A percentile compares a stretch with the other conserved stretches of the same genome.
Evolutionary conservation across 257 asterid species (phyloP).

Genomic region (Anisodus acutangulus): DNA sequence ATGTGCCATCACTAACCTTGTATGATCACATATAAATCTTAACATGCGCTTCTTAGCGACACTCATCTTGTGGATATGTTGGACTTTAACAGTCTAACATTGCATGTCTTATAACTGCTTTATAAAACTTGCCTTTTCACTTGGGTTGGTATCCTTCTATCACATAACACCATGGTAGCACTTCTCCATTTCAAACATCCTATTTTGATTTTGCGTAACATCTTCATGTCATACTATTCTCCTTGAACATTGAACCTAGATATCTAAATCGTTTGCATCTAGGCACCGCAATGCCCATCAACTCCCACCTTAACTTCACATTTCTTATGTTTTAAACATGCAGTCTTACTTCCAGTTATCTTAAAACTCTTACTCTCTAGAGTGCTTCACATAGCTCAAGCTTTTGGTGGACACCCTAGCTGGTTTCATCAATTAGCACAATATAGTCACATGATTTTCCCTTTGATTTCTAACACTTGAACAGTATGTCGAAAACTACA

Average conservation of each 20-base stretch:
- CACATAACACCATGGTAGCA: background rate
- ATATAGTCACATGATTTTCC: background rate
- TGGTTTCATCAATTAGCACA: conserved; percentile 10
- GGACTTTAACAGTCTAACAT: background rate
- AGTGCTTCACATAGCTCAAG: background rate
- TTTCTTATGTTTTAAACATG: background rate
- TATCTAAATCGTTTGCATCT: background rate
- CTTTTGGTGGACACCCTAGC: background rate
- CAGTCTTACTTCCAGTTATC: background rate
- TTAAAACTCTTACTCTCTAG: background rate
- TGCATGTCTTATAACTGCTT: conserved; percentile 1
- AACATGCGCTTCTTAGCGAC: background rate
- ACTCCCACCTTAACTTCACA: background rate
- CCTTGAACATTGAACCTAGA: background rate
- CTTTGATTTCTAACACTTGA: background rate
- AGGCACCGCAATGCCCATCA: background rate
- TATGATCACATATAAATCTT: background rate
- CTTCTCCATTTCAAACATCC: background rate
- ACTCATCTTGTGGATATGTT: background rate
- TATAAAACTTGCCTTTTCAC: conserved; percentile 3
- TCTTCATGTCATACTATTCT: conserved; percentile 1
- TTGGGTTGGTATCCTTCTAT: background rate
- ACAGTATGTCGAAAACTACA: background rate
- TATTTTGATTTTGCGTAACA: background rate
- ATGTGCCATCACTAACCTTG: too few relatives aligned